phyloP scores from a whole-genome alignment of 768 basidiomycete species.

The Vararia minispora region DNA sequence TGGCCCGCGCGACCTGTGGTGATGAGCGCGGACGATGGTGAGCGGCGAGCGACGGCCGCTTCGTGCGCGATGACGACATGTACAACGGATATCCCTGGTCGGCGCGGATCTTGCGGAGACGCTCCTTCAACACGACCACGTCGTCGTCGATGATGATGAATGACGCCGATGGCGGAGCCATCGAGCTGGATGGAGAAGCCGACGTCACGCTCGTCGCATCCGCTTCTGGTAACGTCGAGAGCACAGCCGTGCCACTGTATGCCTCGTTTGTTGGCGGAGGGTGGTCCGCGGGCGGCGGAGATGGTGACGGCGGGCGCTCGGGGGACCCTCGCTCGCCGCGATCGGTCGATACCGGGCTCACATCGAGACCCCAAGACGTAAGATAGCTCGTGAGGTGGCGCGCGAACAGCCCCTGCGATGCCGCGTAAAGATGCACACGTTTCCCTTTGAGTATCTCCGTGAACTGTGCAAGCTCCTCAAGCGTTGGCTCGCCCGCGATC shows the following conservation, averaged over 20 bases:
- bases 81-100: constrained; percentile 37
- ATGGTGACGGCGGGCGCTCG: constrained; percentile 12
- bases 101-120: constrained; percentile 55
- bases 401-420: constrained; percentile 80
- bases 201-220: constrained; percentile 4
- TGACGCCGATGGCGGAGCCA: constrained; percentile 24
- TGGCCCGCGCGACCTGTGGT: constrained; percentile 58
- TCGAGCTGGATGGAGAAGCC: constrained; percentile 9
- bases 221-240: constrained; percentile 12
- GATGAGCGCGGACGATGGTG: constrained; percentile 73
- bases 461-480: constrained; percentile 71
- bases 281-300: constrained; percentile 2
- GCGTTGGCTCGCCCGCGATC: constrained; percentile 58
- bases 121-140: constrained; percentile 64
- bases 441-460: constrained; percentile 75
- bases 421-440: constrained; percentile 76
- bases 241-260: constrained; percentile 4
- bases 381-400: constrained; percentile 89
- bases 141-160: constrained; percentile 95
- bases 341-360: constrained; percentile 65
- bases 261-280: constrained; percentile 4
- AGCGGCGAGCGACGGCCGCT: constrained; percentile 56
- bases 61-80: constrained; percentile 32
- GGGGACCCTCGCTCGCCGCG: constrained; percentile 33
- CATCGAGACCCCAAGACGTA: constrained; percentile 91